These are phyloP conservation scores for Phytophthora pseudosyringae DNA, from an alignment of 352 stramenopile species.

Conservation along the genomic window DNA sequence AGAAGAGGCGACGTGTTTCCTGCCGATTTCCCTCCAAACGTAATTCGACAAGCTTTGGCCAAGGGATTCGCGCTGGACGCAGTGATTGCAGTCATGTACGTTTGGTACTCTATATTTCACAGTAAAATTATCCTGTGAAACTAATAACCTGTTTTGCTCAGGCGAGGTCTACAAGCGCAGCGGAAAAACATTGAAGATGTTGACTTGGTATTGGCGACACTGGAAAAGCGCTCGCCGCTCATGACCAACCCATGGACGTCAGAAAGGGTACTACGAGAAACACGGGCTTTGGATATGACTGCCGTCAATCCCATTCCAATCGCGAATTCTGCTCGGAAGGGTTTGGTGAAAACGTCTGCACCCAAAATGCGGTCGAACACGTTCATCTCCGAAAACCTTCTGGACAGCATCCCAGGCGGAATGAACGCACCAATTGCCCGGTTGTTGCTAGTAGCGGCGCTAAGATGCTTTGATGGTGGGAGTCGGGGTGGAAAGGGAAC, in stretches of 20 bases:
- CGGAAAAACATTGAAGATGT: constrained; percentile 45
- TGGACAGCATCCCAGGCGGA: constrained; percentile 60
- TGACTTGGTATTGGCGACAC: constrained; percentile 46
- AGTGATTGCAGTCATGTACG: constrained; percentile 65
- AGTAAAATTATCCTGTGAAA: too few species aligned
- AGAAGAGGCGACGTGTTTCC: constrained; percentile 57
- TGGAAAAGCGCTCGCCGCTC: constrained; percentile 52
- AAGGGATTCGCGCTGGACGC: constrained; percentile 60
- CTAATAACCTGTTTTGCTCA: constrained; percentile 14
- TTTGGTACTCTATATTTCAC: neutral
- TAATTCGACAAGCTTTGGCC: constrained; percentile 58
- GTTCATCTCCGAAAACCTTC: constrained; percentile 54
- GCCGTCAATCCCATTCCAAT: neutral
- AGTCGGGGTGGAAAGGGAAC: constrained; percentile 33
- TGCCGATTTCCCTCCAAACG: constrained; percentile 47
- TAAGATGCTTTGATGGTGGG: constrained; percentile 57
- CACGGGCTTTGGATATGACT: constrained; percentile 4
- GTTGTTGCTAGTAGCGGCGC: constrained; percentile 51
- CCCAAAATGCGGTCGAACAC: constrained; percentile 2
- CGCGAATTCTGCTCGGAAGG: constrained; percentile 1
- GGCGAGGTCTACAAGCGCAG: constrained; percentile 61
- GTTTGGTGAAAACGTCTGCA: neutral
- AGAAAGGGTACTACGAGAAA: constrained; percentile 38
- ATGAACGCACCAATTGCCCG: constrained; percentile 54
- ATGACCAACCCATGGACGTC: constrained; percentile 66